Conservation (phyloP, 2,329 filamentous ascomycete genomes). For the Lachnellula suecica region DNA sequence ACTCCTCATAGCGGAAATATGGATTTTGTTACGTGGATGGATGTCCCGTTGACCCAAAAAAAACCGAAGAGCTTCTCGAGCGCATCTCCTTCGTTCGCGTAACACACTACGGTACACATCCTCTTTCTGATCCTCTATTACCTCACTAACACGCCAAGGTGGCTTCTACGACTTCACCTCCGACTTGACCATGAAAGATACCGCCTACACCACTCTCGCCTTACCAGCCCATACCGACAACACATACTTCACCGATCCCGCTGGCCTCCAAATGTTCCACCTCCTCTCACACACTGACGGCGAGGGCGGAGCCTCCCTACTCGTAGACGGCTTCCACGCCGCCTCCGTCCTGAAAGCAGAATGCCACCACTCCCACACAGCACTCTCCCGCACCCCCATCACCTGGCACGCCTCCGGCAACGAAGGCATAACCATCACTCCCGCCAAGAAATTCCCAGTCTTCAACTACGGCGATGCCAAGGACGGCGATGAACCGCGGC, state of each 20-base stretch:
- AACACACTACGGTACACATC: constrained; percentile 78
- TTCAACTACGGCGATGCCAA: constrained; percentile 58
- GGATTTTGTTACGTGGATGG: constrained; percentile 78
- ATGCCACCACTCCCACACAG: constrained; percentile 54
- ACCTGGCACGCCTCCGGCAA: constrained; percentile 88
- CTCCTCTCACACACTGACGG: constrained; percentile 75
- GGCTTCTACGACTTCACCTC: constrained; percentile 86
- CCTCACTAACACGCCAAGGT: constrained; percentile 37
- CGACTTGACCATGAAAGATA: constrained; percentile 84
- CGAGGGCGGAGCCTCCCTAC: constrained; percentile 71
- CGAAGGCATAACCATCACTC: constrained; percentile 75
- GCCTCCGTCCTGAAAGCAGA: constrained; percentile 58
- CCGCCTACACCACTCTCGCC: constrained; percentile 83
- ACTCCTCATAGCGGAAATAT: constrained; percentile 54
- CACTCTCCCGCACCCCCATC: constrained; percentile 57
- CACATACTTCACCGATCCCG: constrained; percentile 92
- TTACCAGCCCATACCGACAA: constrained; percentile 89
- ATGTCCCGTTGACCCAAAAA: constrained; percentile 66
- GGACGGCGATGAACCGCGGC: constrained; percentile 33
- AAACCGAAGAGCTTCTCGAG: constrained; percentile 73
- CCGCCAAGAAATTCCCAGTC: constrained; percentile 69
- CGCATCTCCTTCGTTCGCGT: constrained; percentile 83
- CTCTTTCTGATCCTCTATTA: not conserved
- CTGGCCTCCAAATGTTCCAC: constrained; percentile 90
- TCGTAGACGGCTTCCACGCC: constrained; percentile 84